Evolutionary conservation across 2,329 filamentous ascomycete genomes (phyloP), one percentile per base, ranked within the genome.

Genomic region (Penicillium palitans): DNA sequence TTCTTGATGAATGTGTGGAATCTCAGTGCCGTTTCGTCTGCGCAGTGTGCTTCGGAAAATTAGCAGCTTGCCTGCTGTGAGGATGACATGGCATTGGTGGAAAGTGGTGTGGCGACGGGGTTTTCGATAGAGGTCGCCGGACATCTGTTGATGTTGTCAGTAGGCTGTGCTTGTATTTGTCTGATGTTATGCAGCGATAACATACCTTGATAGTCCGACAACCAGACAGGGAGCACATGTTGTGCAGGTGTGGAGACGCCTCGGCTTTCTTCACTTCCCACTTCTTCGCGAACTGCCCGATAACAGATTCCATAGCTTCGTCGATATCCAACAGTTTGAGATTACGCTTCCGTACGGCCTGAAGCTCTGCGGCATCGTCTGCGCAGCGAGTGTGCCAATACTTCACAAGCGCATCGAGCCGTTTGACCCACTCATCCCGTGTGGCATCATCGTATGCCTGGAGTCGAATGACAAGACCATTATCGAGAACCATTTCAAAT

Each of bases 241-340:
- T 86, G 76, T 87, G 88, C n/a, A 89, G 73, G 40, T 83, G 75
- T 1, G 86, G 82, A 1, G 82, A 87, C n/a, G 86, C 84, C 63
- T 82, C 82, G 1, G 85, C 83, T 61, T 86, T 81, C 17, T 79
- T 83, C 24, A 89, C 85, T 69, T 89, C 87, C 87, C 87, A 89
- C 66, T 89, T 88, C 62, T 80, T 78, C 0, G 85, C 85, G 66
- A 85, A 88, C 66, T 88, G 85, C 10, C 86, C 87, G n/a, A 89
- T 73, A 44, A 83, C 74, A 0, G 87, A 85, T 71, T 89, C 87
- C 63, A 83, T 79, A 63, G 86, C 83, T 68, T 89, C 87, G 67
- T 89, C 86, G 57, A 89, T 86, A 50, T 83, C 81, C 51, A 89
- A 77, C 6, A 80, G 74, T 42, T 81, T 76, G 33, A 89, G 78